A percentile compares a stretch with the other conserved stretches of the same genome.
Conservation (phyloP, 441 rosid genomes). For the Gossypium aridum region DNA sequence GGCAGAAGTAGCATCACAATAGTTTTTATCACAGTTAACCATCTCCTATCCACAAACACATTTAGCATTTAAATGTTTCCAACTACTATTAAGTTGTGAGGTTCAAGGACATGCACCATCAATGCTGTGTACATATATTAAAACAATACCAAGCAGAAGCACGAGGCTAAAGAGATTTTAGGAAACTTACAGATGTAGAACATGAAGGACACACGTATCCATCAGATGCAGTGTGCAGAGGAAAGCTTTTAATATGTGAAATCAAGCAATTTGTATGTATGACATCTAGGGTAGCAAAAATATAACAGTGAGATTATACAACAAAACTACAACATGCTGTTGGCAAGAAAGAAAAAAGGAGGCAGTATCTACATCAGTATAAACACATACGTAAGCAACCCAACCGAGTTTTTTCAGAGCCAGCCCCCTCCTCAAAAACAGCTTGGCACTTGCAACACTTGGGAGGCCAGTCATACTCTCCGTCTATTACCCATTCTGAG, state of each 20-base stretch:
- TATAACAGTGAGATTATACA: conserved; percentile 10
- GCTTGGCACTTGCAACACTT: conserved; percentile 84
- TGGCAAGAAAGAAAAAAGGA: background rate
- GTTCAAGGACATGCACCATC: background rate
- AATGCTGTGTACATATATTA: background rate
- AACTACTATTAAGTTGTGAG: background rate
- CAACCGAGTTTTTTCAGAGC: conserved; percentile 75
- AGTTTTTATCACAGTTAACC: background rate
- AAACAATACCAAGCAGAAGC: background rate
- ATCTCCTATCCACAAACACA: background rate
- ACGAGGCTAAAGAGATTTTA: background rate
- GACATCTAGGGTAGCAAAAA: conserved; percentile 50
- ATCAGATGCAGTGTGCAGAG: conserved; percentile 93
- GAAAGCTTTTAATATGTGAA: conserved; percentile 79
- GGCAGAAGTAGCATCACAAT: background rate
- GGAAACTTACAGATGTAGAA: conserved; percentile 63
- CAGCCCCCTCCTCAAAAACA: conserved; percentile 59
- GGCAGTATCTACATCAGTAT: conserved; percentile 15
- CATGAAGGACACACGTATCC: conserved; percentile 89
- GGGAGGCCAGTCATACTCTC: conserved; percentile 93
- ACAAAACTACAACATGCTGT: background rate
- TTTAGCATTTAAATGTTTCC: conserved; percentile 6
- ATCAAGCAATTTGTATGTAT: conserved; percentile 84
- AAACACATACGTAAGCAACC: conserved; percentile 91
- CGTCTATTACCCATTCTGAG: conserved; percentile 99